Conservation (phyloP, 2,329 filamentous ascomycete species). For the Phialophora verrucosa region DNA sequence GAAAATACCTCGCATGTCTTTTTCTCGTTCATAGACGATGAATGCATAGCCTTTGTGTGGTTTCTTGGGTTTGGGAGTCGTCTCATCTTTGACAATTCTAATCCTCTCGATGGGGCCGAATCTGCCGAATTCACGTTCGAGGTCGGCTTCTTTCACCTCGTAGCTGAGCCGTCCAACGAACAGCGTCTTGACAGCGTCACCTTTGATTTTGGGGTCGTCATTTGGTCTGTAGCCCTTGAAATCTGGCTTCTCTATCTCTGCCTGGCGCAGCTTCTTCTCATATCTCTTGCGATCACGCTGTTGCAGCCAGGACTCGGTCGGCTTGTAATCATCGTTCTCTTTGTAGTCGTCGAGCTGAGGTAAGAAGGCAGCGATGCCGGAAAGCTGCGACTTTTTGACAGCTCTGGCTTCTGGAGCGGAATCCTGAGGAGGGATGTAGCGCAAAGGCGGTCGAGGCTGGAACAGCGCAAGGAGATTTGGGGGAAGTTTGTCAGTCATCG, state of each 20-base stretch:
- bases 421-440: slow-evolving; percentile 84
- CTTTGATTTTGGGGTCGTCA: slow-evolving; percentile 85
- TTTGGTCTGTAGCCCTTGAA: slow-evolving; percentile 74
- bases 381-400: slow-evolving; percentile 74
- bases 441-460: slow-evolving; percentile 87
- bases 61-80: slow-evolving; percentile 80
- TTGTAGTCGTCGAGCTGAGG: slow-evolving; percentile 77
- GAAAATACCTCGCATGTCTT: slow-evolving; percentile 97
- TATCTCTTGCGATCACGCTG: slow-evolving; percentile 79
- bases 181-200: slow-evolving; percentile 92
- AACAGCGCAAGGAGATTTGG: slow-evolving; percentile 92
- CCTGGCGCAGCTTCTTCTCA: slow-evolving; percentile 75
- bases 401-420: slow-evolving; percentile 73
- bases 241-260: slow-evolving; percentile 66
- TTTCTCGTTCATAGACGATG: slow-evolving; percentile 94
- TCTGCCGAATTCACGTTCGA: slow-evolving; percentile 90
- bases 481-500: slow-evolving; percentile 96
- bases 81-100: slow-evolving; percentile 80
- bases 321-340: slow-evolving; percentile 74
- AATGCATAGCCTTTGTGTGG: slow-evolving; percentile 91
- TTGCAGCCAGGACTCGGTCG: slow-evolving; percentile 93
- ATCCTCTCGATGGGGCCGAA: slow-evolving; percentile 95
- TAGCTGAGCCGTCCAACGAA: slow-evolving; percentile 92
- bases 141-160: slow-evolving; percentile 83
- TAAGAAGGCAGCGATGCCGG: slow-evolving; percentile 76